Base-by-base conservation (phyloP, 2,329 filamentous ascomycete species). In the Xylaria sp. region DNA sequence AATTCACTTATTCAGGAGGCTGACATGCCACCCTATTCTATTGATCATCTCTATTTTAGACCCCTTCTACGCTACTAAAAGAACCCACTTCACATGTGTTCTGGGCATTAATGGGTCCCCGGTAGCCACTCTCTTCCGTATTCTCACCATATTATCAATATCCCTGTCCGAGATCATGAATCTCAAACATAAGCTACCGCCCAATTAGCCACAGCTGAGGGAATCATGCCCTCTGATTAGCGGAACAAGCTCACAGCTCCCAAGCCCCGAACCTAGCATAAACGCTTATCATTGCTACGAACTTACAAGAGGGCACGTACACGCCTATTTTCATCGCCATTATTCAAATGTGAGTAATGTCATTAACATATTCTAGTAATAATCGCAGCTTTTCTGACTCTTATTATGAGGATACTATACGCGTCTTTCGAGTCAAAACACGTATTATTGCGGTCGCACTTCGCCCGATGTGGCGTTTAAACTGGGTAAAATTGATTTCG, bases 1-100 rank as follows among this genome's bases (percentile, higher is more conserved):
- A n/a, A n/a, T n/a, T n/a, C n/a, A n/a, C 31, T 40, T 9, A 53
- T 61, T 60, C 33, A 64, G 61, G 57, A 60, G 57, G 57, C 61
- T 64, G 61, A 57, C 57, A 57, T 49, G 51, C 23, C 12, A 25
- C n/a, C 12, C 31, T 60, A 14, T 40, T 35, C 21, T 17, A 42
- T 45, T 57, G 33, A 52, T 51, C 15, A 28, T 46, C 52, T 31
- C 52, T 53, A 53, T 56, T 11, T 42, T 49, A 35, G 14, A 25
- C 31, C 47, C 46, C 47, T 49, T 33, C 46, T 52, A 49, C 40
- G 23, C 46, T 52, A 49, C 33, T n/a, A 35, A 15, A 47, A 11
- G 40, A 57, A 51, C 52, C 57, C 57, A 57, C 57, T 57, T 53
- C 23, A 60, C 61, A 51, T 43, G 28, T 47, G 51, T 23, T 49